A percentile compares a stretch with the other conserved stretches of the same genome.
These are phyloP conservation scores for Colletotrichum magnum DNA, from an alignment of 2,329 filamentous ascomycete species.

Conservation along the genomic window DNA sequence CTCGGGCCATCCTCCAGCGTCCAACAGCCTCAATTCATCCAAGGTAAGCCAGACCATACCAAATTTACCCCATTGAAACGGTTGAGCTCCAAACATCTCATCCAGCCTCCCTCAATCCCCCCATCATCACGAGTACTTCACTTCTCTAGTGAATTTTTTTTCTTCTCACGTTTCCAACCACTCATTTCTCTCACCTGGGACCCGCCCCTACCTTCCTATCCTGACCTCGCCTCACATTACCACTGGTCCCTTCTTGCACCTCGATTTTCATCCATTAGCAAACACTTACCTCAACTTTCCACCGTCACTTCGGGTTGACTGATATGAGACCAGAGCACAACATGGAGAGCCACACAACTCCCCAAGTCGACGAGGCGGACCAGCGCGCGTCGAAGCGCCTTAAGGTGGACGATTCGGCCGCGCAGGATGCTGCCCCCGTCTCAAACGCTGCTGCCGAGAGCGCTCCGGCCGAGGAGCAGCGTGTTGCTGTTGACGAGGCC, in stretches of 20 bases:
- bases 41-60: background rate
- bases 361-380: slow-evolving; percentile 33
- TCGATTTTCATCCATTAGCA: background rate
- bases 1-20: background rate
- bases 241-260: slow-evolving; percentile 1
- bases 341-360: slow-evolving; percentile 29
- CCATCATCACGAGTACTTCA: background rate
- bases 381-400: slow-evolving; percentile 44
- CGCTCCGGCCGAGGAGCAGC: slow-evolving; percentile 19
- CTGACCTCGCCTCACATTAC: slow-evolving; percentile 11
- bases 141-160: background rate
- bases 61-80: background rate
- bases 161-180: slow-evolving; percentile 16
- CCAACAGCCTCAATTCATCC: background rate
- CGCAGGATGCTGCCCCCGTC: slow-evolving; percentile 7
- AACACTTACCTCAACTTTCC: background rate
- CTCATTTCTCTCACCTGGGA: slow-evolving; percentile 4
- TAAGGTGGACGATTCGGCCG: slow-evolving; percentile 41
- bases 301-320: background rate
- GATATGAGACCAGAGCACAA: background rate
- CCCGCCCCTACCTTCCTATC: slow-evolving; percentile 26
- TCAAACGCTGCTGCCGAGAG: background rate
- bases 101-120: background rate
- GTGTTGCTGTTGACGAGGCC: slow-evolving; percentile 31
- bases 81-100: background rate